Conservation (phyloP, 495 filamentous ascomycete genomes). For the Poronia punctata region DNA sequence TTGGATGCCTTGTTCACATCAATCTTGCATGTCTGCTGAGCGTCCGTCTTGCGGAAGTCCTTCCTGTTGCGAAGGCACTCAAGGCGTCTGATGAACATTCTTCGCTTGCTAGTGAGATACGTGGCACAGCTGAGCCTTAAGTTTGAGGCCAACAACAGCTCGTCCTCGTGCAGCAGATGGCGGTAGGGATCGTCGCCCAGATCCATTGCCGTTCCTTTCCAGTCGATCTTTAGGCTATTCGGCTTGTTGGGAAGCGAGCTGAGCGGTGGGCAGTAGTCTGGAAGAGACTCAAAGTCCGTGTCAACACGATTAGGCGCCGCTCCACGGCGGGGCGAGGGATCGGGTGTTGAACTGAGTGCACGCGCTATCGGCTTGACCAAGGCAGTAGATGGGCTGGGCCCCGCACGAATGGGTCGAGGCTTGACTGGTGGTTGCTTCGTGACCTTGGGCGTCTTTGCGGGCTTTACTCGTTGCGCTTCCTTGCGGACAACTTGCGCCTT, state of each 20-base stretch:
- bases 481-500: slow-evolving; percentile 19
- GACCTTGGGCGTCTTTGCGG: slow-evolving; percentile 35
- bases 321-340: slow-evolving; percentile 32
- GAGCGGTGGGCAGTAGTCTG: slow-evolving; percentile 70
- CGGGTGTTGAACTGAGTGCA: slow-evolving; percentile 32
- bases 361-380: slow-evolving; percentile 25
- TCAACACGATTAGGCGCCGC: slow-evolving; percentile 65
- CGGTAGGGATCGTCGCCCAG: slow-evolving; percentile 72
- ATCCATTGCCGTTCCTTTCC: slow-evolving; percentile 77
- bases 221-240: slow-evolving; percentile 76
- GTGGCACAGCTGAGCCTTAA: slow-evolving; percentile 83
- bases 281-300: slow-evolving; percentile 72
- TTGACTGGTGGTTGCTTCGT: slow-evolving; percentile 37
- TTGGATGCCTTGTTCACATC: slow-evolving; percentile 98
- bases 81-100: slow-evolving; percentile 77
- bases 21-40: slow-evolving; percentile 94
- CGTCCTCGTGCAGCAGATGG: slow-evolving; percentile 69
- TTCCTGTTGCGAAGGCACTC: slow-evolving; percentile 63
- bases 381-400: slow-evolving; percentile 27
- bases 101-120: slow-evolving; percentile 90
- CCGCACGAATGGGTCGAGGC: slow-evolving; percentile 21
- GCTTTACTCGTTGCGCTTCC: slow-evolving; percentile 28
- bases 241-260: slow-evolving; percentile 51
- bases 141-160: slow-evolving; percentile 69
- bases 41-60: slow-evolving; percentile 95